Conservation (phyloP, 2,329 filamentous ascomycete genomes). For the Dactylellina leptospora region DNA sequence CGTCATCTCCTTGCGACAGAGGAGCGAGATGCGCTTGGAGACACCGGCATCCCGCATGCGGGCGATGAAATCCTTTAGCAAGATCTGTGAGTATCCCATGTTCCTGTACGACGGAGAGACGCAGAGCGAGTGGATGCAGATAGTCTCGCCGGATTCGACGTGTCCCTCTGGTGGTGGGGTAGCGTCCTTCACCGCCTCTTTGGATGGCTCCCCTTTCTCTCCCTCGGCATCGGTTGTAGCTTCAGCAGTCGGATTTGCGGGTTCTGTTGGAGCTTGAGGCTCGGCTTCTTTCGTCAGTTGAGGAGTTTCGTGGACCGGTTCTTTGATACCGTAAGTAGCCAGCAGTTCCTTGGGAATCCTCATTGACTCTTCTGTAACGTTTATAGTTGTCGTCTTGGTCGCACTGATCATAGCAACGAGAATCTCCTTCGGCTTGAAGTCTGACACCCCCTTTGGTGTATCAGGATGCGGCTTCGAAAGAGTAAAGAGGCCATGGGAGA, state of each 20-base stretch:
- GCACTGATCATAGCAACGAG: constrained; percentile 44
- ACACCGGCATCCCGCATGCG: constrained; percentile 48
- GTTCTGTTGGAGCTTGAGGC: background rate
- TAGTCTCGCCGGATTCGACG: constrained; percentile 42
- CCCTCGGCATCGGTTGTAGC: constrained; percentile 3
- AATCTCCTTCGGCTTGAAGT: constrained; percentile 50
- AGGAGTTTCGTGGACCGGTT: background rate
- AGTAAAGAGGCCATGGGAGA: constrained; percentile 45
- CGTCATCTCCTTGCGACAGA: constrained; percentile 39
- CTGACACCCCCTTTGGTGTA: constrained; percentile 45
- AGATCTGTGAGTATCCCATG: constrained; percentile 34
- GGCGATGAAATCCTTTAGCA: constrained; percentile 41
- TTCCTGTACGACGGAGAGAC: constrained; percentile 33
- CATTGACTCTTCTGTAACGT: constrained; percentile 42
- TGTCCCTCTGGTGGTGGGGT: constrained; percentile 32
- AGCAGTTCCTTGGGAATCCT: constrained; percentile 27
- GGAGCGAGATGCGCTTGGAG: constrained; percentile 39
- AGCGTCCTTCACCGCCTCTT: constrained; percentile 7
- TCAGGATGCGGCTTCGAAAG: constrained; percentile 49
- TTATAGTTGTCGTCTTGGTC: constrained; percentile 25
- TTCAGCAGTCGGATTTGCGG: constrained; percentile 3
- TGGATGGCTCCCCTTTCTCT: background rate
- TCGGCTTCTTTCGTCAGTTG: background rate
- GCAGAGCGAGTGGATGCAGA: constrained; percentile 49
- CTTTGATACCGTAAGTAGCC: constrained; percentile 11